These are phyloP conservation scores for Rhizopogon vinicolor DNA, from an alignment of 768 basidiomycete genomes.

Conservation along the genomic window DNA sequence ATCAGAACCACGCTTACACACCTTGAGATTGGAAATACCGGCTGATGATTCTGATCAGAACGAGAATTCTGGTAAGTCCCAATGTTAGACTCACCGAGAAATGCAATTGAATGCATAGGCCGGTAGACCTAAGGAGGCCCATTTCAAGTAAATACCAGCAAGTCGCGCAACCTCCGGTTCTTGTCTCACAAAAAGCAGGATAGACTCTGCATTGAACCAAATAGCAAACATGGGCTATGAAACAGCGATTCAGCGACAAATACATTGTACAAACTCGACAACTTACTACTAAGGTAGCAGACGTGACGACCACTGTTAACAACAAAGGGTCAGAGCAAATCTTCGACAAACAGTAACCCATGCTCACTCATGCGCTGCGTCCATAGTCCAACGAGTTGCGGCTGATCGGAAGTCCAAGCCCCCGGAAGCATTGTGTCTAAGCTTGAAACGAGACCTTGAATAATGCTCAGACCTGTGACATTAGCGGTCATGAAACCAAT, in stretches of 20 bases:
- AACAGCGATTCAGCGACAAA: neutral
- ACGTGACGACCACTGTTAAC: slow-evolving; percentile 51
- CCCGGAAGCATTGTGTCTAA: slow-evolving; percentile 92
- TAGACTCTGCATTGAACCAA: slow-evolving; percentile 80
- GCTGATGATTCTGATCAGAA: slow-evolving; percentile 6
- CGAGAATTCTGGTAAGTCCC: neutral
- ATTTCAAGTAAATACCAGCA: slow-evolving; percentile 72
- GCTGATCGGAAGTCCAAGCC: slow-evolving; percentile 89
- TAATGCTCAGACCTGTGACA: slow-evolving; percentile 53
- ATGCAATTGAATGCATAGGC: slow-evolving; percentile 53
- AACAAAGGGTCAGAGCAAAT: neutral
- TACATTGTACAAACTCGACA: neutral
- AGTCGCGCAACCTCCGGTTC: slow-evolving; percentile 78
- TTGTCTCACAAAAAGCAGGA: slow-evolving; percentile 70
- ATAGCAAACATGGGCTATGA: slow-evolving; percentile 51
- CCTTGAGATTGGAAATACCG: slow-evolving; percentile 69
- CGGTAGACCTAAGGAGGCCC: slow-evolving; percentile 72
- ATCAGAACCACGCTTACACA: slow-evolving; percentile 15
- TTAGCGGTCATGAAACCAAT: slow-evolving; percentile 73
- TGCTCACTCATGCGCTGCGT: slow-evolving; percentile 78
- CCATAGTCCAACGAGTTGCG: slow-evolving; percentile 86
- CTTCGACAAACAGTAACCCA: neutral
- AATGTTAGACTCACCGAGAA: slow-evolving; percentile 31
- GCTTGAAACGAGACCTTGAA: slow-evolving; percentile 79
- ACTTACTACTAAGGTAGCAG: slow-evolving; percentile 54